Conservation (phyloP, 768 basidiomycete species). For the Tricholoma bakamatsutake region DNA sequence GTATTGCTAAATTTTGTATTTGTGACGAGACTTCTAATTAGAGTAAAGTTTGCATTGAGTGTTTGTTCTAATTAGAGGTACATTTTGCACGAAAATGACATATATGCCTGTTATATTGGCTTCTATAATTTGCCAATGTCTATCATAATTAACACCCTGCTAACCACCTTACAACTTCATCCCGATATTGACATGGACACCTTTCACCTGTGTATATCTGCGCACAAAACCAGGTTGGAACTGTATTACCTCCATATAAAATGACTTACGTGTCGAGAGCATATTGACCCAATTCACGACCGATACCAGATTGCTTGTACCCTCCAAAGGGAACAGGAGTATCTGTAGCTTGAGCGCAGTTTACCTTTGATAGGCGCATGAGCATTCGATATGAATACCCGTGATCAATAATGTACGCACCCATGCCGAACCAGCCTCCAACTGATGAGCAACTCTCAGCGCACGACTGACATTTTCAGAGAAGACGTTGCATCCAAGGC, state of each 20-base stretch:
- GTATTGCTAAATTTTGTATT: too few species aligned
- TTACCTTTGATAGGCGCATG: slow-evolving; percentile 10
- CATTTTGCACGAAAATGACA: too few species aligned
- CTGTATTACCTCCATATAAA: too few species aligned
- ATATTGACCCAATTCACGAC: slow-evolving; percentile 18
- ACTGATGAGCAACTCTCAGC: too few species aligned
- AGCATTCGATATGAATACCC: background rate
- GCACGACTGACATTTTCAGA: slow-evolving; percentile 10
- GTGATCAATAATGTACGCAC: background rate
- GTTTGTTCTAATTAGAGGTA: too few species aligned
- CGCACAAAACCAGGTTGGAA: background rate
- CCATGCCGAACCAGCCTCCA: slow-evolving; percentile 14
- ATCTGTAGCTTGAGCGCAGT: slow-evolving; percentile 6
- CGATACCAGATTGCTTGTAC: slow-evolving; percentile 21
- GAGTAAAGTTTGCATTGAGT: too few species aligned
- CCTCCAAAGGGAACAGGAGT: slow-evolving; percentile 17
- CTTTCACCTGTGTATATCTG: slow-evolving; percentile 14
- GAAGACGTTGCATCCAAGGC: slow-evolving; percentile 13
- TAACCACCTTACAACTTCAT: background rate
- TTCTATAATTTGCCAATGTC: too few species aligned
- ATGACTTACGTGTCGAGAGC: slow-evolving; percentile 14
- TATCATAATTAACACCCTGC: too few species aligned
- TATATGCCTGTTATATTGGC: too few species aligned
- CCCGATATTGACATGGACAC: background rate
- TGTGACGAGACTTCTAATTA: too few species aligned